Conservation (phyloP, 192 early-diverging fungal genomes). For the Podila horticola region DNA sequence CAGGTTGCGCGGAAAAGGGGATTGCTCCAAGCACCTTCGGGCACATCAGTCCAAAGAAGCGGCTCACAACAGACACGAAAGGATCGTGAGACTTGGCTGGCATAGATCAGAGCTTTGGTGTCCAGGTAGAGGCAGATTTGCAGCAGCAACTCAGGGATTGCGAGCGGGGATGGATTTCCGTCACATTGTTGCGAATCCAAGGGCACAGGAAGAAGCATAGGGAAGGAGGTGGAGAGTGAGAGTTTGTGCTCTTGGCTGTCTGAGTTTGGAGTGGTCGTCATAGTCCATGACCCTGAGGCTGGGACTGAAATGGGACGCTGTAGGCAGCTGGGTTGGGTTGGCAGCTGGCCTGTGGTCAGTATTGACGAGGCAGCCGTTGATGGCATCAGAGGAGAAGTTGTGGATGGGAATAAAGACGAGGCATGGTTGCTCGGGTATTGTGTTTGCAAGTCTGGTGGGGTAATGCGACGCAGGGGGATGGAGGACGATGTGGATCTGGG, state of each 20-base stretch:
- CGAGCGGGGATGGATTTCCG: constrained; percentile 1
- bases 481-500: no score
- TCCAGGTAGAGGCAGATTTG: constrained; percentile 35
- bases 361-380: no score
- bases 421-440: no score
- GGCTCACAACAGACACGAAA: constrained; percentile 21
- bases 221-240: neutral
- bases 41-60: constrained; percentile 25
- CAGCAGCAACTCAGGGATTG: constrained; percentile 26
- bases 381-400: no score
- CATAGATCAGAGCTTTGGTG: constrained; percentile 11
- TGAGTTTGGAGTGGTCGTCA: constrained; percentile 1
- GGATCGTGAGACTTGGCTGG: constrained; percentile 20
- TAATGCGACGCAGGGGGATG: no score
- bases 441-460: no score
- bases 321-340: no score
- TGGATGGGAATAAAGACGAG: no score
- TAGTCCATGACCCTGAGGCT: neutral
- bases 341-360: no score
- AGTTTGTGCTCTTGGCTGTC: neutral
- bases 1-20: constrained; percentile 17
- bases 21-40: constrained; percentile 25
- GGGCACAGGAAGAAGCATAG: neutral
- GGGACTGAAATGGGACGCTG: no score
- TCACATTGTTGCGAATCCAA: no score